Base-by-base conservation (phyloP, 805 yeast species). In the Candida railenensis region DNA sequence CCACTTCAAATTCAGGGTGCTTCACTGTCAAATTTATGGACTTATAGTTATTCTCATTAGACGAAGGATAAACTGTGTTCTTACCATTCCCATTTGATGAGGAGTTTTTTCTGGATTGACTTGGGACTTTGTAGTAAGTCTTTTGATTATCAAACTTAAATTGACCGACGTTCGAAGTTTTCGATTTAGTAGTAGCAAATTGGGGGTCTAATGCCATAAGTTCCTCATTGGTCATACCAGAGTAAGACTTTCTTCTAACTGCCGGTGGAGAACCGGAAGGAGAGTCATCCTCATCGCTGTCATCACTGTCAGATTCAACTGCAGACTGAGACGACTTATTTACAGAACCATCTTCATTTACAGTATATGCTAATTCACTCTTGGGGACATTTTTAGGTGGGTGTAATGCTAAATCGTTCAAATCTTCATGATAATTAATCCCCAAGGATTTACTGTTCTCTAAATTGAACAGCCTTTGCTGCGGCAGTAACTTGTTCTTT, bases 191-290 rank as follows among this genome's bases (percentile, higher is more conserved):
- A 5, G 56, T 55, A n/a, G 47, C 48, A 56, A 68, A 80, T 53
- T 80, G 83, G 1, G 78, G 74, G 58, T 80, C 85, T 49, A 80
- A 62, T 11, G 77, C 80, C 61, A 78, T 57, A 47, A 80, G 63
- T 57, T 80, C 83, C 47, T 76, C 80, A 56, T 76, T 70, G 14
- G 82, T 68, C 81, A 80, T 74, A 14, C 69, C 79, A 30, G 74
- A 67, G 52, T 75, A 73, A 40, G 78, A 72, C 52, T 78, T 76
- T 45, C 78, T 61, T 22, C 77, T 51, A 34, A 16, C 39, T 22
- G 25, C 48, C 15, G 37, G 42, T 40, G 34, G 25, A 47, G 43
- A 8, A 39, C 33, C 32, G 19, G 49, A 9, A 4, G 39, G 19
- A 12, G 19, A 19, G 12, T 36, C 39, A 15, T 12, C 16, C 32